phyloP scores from a whole-genome alignment of 1,284 basidiomycete species.

The Ganoderma boninense region DNA sequence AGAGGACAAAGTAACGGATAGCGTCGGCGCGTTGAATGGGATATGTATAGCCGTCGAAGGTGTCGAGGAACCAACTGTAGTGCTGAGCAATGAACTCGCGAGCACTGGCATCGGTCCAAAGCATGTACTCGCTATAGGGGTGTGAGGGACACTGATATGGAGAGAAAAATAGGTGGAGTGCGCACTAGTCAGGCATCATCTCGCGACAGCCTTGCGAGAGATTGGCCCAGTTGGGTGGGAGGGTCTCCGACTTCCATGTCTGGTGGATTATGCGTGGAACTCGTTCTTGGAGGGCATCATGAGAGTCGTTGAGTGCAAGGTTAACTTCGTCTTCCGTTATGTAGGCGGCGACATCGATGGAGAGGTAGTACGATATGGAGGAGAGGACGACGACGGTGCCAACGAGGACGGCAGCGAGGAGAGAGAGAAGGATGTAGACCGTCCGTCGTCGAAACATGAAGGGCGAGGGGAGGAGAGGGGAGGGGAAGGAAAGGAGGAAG shows the following conservation, averaged over 20 bases:
- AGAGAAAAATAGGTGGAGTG: slow-evolving; percentile 32
- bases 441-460: slow-evolving; percentile 59
- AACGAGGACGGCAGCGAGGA: slow-evolving; percentile 86
- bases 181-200: slow-evolving; percentile 96
- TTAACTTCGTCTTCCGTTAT: slow-evolving; percentile 84
- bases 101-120: slow-evolving; percentile 95
- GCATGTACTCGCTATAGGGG: slow-evolving; percentile 84
- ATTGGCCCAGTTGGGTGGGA: slow-evolving; percentile 86
- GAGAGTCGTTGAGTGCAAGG: slow-evolving; percentile 62
- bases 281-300: slow-evolving; percentile 65
- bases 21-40: slow-evolving; percentile 96
- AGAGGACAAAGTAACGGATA: slow-evolving; percentile 97
- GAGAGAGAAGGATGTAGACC: slow-evolving; percentile 74
- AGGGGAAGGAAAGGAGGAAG: slow-evolving; percentile 34
- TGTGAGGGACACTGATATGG: slow-evolving; percentile 25
- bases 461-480: slow-evolving; percentile 25
- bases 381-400: slow-evolving; percentile 94
- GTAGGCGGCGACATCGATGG: slow-evolving; percentile 82
- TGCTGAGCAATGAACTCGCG: slow-evolving; percentile 89
- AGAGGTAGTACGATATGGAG: slow-evolving; percentile 90
- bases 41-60: slow-evolving; percentile 93
- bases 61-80: slow-evolving; percentile 93
- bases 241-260: slow-evolving; percentile 94
- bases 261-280: slow-evolving; percentile 97
- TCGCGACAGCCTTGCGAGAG: slow-evolving; percentile 84